Conservation (phyloP, 2,329 filamentous ascomycete genomes). For the Arthrinium puccinioides region DNA sequence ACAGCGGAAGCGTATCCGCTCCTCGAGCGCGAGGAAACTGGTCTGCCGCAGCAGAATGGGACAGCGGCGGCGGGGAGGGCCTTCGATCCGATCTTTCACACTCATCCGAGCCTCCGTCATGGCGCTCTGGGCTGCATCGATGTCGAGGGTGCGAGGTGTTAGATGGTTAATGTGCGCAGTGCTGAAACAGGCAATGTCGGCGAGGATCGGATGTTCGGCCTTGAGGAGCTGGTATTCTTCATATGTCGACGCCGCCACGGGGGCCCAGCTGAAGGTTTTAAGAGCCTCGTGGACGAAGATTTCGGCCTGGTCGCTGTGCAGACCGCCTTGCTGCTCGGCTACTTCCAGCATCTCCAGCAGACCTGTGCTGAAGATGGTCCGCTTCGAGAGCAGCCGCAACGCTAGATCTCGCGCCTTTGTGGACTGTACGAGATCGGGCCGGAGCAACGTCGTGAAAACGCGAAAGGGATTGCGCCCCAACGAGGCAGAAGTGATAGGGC, state of each 20-base stretch:
- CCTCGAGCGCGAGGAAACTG: conserved; percentile 44
- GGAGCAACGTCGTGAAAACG: conserved; percentile 31
- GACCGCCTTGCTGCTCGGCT: conserved; percentile 19
- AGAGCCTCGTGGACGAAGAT: conserved; percentile 35
- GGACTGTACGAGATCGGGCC: conserved; percentile 31
- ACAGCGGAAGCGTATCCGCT: conserved; percentile 31
- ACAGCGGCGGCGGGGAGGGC: conserved; percentile 34
- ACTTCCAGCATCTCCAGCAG: conserved; percentile 28
- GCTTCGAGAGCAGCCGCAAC: conserved; percentile 22
- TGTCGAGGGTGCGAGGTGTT: conserved; percentile 43
- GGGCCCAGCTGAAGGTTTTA: conserved; percentile 40
- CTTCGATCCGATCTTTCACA: conserved; percentile 43
- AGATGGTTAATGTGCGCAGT: conserved; percentile 47
- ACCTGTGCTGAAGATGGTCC: conserved; percentile 33
- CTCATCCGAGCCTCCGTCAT: conserved; percentile 34
- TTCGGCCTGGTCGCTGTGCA: conserved; percentile 22
- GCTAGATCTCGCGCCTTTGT: conserved; percentile 24
- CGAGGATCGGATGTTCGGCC: conserved; percentile 35
- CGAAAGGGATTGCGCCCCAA: conserved; percentile 37
- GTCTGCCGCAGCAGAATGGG: conserved; percentile 44
- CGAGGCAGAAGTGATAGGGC: conserved; percentile 26
- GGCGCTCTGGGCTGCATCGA: conserved; percentile 31
- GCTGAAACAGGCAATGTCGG: conserved; percentile 25
- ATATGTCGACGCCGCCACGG: conserved; percentile 28
- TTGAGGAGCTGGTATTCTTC: conserved; percentile 34